Evolutionary conservation across 2,329 filamentous ascomycete genomes (phyloP).

Genomic region (Alternaria brassicae): DNA sequence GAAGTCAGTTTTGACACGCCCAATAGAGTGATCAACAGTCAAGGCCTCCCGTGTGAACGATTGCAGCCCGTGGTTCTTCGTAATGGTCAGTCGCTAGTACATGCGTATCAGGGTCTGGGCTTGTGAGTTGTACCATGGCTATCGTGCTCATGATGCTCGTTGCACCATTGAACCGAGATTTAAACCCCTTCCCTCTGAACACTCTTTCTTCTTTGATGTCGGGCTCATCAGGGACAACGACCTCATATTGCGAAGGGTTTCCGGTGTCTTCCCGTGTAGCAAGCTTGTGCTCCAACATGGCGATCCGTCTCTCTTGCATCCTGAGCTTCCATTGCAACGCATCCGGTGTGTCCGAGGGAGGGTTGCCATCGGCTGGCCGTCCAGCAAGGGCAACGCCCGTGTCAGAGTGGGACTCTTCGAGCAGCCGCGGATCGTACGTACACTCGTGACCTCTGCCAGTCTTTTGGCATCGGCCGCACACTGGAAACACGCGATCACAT

Average conservation of each 20-base stretch:
- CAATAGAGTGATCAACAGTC: slow-evolving; percentile 37
- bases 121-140: slow-evolving; percentile 36
- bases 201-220: slow-evolving; percentile 48
- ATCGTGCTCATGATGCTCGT: slow-evolving; percentile 51
- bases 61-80: slow-evolving; percentile 48
- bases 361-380: slow-evolving; percentile 6
- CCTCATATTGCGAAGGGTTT: slow-evolving; percentile 25
- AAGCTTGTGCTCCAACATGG: slow-evolving; percentile 41
- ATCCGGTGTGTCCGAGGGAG: slow-evolving; percentile 20
- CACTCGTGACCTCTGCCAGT: slow-evolving; percentile 53
- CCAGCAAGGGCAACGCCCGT: slow-evolving; percentile 25
- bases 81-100: slow-evolving; percentile 13
- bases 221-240: slow-evolving; percentile 24
- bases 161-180: slow-evolving; percentile 55
- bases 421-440: slow-evolving; percentile 49
- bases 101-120: neutral
- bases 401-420: slow-evolving; percentile 40
- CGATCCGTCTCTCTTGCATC: slow-evolving; percentile 42
- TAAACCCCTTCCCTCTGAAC: slow-evolving; percentile 55
- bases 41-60: slow-evolving; percentile 45
- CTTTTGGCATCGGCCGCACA: slow-evolving; percentile 55
- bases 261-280: slow-evolving; percentile 28
- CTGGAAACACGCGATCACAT: slow-evolving; percentile 55
- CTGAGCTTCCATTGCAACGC: slow-evolving; percentile 38
- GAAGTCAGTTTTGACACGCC: slow-evolving; percentile 43